Evolutionary conservation across 805 yeast species (phyloP).

Genomic region (Ogataea degrootiae): DNA sequence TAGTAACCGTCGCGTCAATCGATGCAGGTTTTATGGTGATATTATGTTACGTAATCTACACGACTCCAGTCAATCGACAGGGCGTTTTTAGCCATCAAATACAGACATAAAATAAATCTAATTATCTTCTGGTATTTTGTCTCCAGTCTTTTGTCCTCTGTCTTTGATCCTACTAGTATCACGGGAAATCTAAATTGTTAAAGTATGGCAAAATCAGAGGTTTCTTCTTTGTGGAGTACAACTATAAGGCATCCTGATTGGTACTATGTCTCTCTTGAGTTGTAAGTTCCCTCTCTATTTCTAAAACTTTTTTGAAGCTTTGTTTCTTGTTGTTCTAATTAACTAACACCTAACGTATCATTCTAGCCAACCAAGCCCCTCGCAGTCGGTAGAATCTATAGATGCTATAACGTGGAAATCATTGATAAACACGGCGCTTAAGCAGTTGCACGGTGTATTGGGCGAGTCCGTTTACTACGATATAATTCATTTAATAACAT

Average conservation of each 20-base stretch:
- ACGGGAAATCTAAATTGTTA: not conserved
- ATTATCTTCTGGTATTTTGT: too few relatives aligned
- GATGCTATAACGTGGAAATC: conserved; percentile 25
- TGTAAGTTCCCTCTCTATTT: conserved; percentile 7
- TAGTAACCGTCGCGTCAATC: too few relatives aligned
- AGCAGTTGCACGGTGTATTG: conserved; percentile 20
- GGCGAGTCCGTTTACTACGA: conserved; percentile 27
- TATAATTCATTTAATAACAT: conserved; percentile 9
- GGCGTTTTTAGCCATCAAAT: too few relatives aligned
- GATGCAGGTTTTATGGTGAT: too few relatives aligned
- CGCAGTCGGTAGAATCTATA: not conserved
- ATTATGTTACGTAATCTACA: too few relatives aligned
- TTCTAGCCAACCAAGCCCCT: not conserved
- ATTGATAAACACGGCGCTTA: conserved; percentile 18
- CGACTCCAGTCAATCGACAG: too few relatives aligned
- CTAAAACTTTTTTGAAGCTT: not conserved
- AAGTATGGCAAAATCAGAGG: not conserved
- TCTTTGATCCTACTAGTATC: too few relatives aligned
- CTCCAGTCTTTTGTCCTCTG: too few relatives aligned
- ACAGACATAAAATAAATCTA: too few relatives aligned
- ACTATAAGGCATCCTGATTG: conserved; percentile 12
- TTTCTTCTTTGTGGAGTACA: conserved; percentile 2
- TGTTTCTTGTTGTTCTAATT: not conserved
- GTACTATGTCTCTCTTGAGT: conserved; percentile 9
- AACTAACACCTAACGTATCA: not conserved